phyloP scores from a whole-genome alignment of 1,284 basidiomycete species.

The Tranzscheliella williamsii region DNA sequence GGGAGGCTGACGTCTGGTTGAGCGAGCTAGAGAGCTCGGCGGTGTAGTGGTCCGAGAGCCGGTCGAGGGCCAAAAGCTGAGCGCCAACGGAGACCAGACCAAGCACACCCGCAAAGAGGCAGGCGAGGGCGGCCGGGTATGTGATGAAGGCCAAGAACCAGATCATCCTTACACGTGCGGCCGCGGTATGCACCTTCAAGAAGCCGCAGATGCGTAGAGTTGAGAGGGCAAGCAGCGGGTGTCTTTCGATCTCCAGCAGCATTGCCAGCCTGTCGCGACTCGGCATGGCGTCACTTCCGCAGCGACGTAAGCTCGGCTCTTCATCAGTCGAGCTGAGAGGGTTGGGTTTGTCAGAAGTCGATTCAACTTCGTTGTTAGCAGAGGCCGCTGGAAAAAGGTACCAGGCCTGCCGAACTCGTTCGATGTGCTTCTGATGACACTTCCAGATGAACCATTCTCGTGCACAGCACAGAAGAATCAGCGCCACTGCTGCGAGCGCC shows the following conservation, averaged over 20 bases:
- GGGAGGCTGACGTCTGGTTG: slow-evolving; percentile 68
- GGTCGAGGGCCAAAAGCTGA: slow-evolving; percentile 70
- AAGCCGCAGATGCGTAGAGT: slow-evolving; percentile 11
- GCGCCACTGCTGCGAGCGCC: slow-evolving; percentile 12
- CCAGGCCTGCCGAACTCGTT: slow-evolving; percentile 29
- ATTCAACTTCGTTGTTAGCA: neutral
- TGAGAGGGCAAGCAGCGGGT: slow-evolving; percentile 34
- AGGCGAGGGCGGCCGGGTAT: slow-evolving; percentile 83
- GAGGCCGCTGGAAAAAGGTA: slow-evolving; percentile 8
- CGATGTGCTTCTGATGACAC: slow-evolving; percentile 23
- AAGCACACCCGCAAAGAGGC: slow-evolving; percentile 84
- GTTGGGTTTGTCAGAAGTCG: neutral
- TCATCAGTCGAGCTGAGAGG: neutral
- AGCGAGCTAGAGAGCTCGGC: slow-evolving; percentile 64
- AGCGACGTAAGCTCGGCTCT: no score
- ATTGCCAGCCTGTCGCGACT: slow-evolving; percentile 17
- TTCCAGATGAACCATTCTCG: slow-evolving; percentile 44
- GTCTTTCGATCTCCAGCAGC: slow-evolving; percentile 38
- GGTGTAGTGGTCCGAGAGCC: slow-evolving; percentile 29
- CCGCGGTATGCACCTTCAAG: slow-evolving; percentile 16
- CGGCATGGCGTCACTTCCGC: slow-evolving; percentile 9
- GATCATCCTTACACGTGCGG: slow-evolving; percentile 61
- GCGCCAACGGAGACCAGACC: slow-evolving; percentile 85
- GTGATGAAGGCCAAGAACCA: slow-evolving; percentile 88
- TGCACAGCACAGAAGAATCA: slow-evolving; percentile 16